phyloP scores from a whole-genome alignment of 257 asterid genomes.

The Salvia miltiorrhiza region DNA sequence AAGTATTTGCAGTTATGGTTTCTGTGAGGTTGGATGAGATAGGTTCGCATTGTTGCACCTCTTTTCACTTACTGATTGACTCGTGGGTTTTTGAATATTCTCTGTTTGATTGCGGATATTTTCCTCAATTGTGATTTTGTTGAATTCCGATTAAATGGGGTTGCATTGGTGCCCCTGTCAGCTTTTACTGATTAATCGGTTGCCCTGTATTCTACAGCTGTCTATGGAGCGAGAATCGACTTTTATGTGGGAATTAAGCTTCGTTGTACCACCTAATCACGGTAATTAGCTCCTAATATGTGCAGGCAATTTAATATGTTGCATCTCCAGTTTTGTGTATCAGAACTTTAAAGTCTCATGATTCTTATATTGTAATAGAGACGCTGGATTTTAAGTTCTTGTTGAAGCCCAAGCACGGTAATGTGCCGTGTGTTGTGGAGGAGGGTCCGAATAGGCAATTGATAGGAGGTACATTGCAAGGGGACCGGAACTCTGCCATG shows the following conservation, averaged over 20 bases:
- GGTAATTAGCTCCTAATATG: conserved; percentile 35
- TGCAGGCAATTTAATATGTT: background rate
- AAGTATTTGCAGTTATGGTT: background rate
- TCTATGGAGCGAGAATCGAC: conserved; percentile 92
- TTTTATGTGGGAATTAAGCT: conserved; percentile 92
- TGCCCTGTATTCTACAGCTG: conserved; percentile 43
- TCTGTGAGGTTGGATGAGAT: background rate
- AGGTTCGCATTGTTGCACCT: background rate
- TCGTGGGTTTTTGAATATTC: background rate
- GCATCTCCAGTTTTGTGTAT: background rate
- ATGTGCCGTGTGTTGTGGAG: conserved; percentile 67
- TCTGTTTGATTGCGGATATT: background rate
- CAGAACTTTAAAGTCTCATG: conserved; percentile 11
- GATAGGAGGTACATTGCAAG: conserved; percentile 72
- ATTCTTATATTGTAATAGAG: conserved; percentile 40
- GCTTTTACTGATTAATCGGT: conserved; percentile 8
- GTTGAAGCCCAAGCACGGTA: conserved; percentile 67
- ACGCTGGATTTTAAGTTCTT: conserved; percentile 91
- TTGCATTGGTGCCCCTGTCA: conserved; percentile 3
- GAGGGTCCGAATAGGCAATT: conserved; percentile 83
- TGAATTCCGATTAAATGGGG: background rate
- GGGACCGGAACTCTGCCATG: conserved; percentile 68
- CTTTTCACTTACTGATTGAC: background rate
- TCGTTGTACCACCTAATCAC: conserved; percentile 89
- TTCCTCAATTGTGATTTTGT: background rate